Evolutionary conservation across 1,139 yeast genomes (phyloP).

Genomic region (Magnusiomyces ingens): DNA sequence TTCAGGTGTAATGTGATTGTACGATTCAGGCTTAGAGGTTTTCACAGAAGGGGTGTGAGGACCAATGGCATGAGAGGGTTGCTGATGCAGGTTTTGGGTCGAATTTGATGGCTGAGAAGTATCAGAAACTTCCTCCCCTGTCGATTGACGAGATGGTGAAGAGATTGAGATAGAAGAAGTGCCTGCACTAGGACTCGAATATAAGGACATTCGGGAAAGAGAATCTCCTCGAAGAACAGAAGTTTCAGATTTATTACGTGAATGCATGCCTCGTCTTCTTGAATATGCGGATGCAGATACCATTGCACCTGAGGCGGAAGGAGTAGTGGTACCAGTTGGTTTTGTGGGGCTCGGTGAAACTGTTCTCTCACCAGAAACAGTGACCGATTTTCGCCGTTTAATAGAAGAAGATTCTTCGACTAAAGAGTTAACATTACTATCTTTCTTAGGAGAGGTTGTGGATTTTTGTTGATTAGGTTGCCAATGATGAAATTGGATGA

Average conservation of each 20-base stretch:
- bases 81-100: not conserved
- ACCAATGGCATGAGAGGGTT: too few relatives aligned
- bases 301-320: conserved; percentile 2
- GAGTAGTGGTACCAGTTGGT: not conserved
- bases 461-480: conserved; percentile 17
- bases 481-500: conserved; percentile 21
- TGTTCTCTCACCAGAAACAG: conserved; percentile 5
- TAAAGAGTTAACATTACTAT: conserved; percentile 1
- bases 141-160: not conserved
- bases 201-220: conserved; percentile 16
- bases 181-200: conserved; percentile 10
- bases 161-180: not conserved
- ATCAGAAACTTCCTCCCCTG: too few relatives aligned
- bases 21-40: not conserved
- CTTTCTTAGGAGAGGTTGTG: conserved; percentile 16
- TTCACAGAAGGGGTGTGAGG: not conserved
- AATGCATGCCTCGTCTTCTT: conserved; percentile 15
- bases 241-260: conserved; percentile 18
- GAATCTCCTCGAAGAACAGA: conserved; percentile 14
- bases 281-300: conserved; percentile 14
- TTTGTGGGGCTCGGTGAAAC: conserved; percentile 9
- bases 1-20: not conserved
- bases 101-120: not conserved
- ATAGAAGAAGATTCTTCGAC: conserved; percentile 7
- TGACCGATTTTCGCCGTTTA: conserved; percentile 14